A percentile compares a stretch with the other conserved stretches of the same genome.
phyloP scores from a whole-genome alignment of 177 flowering plant species.

The Tripterygium wilfordii region DNA sequence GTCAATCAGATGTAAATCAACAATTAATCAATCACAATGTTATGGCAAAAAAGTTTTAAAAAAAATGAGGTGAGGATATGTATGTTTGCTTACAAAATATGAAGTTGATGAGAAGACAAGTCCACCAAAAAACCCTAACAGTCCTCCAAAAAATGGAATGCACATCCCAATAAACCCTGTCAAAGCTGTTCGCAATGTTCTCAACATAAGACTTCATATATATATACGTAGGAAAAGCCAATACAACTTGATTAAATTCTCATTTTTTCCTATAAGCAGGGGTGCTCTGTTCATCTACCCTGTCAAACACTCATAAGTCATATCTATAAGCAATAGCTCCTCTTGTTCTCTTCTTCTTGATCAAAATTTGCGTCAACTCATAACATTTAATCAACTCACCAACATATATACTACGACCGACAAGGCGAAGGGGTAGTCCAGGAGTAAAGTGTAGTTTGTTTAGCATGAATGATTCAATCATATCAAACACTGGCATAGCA shows the following conservation, averaged over 20 bases:
- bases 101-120: conserved; percentile 68
- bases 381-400: conserved; percentile 33
- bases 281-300: too few relatives aligned
- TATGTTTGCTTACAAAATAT: conserved; percentile 52
- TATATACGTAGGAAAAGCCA: too few relatives aligned
- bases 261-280: too few relatives aligned
- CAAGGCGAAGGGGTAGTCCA: conserved; percentile 27
- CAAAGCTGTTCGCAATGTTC: too few relatives aligned
- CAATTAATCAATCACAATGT: too few relatives aligned
- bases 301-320: too few relatives aligned
- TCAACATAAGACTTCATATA: too few relatives aligned
- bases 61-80: background rate
- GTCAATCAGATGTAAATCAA: too few relatives aligned
- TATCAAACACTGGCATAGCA: conserved; percentile 58
- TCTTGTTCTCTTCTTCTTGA: too few relatives aligned
- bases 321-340: too few relatives aligned
- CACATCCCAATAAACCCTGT: conserved; percentile 48
- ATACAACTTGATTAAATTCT: too few relatives aligned
- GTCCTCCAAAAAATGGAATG: conserved; percentile 64
- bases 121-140: conserved; percentile 59
- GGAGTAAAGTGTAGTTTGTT: conserved; percentile 30
- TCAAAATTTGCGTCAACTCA: too few relatives aligned
- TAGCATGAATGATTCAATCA: conserved; percentile 42
- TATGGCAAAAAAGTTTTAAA: background rate
- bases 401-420: conserved; percentile 29